phyloP scores from a whole-genome alignment of 2,329 filamentous ascomycete genomes.

The Lecanicillium sp. region DNA sequence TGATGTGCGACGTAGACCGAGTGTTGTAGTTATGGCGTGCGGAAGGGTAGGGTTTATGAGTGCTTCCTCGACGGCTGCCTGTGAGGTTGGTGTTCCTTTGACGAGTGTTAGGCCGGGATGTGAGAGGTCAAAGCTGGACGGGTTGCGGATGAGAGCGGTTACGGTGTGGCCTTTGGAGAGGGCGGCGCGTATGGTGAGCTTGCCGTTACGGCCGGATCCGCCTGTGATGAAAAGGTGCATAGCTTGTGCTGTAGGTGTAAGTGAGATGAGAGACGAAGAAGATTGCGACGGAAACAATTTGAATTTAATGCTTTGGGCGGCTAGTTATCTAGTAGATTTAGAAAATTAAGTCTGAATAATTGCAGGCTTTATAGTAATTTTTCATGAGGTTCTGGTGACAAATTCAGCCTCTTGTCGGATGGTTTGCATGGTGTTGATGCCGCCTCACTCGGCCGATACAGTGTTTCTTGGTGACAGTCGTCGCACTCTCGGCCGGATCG shows the following conservation, averaged over 20 bases:
- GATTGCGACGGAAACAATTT: not conserved
- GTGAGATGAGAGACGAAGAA: not conserved
- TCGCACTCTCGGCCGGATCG: too few relatives aligned
- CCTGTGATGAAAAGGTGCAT: constrained; percentile 40
- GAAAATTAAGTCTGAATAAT: too few relatives aligned
- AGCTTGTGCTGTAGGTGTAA: not conserved
- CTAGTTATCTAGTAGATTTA: not conserved
- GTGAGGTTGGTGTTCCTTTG: constrained; percentile 27
- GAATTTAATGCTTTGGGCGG: not conserved
- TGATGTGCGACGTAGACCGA: constrained; percentile 35
- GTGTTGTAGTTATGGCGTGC: constrained; percentile 37
- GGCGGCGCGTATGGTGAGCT: constrained; percentile 30
- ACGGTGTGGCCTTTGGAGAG: constrained; percentile 32
- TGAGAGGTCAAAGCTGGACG: constrained; percentile 18
- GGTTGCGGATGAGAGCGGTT: constrained; percentile 35
- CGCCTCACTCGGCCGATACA: constrained; percentile 5
- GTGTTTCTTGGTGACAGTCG: too few relatives aligned
- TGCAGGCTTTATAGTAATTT: too few relatives aligned
- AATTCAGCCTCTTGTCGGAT: constrained; percentile 4
- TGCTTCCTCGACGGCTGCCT: constrained; percentile 26
- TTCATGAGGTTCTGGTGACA: not conserved
- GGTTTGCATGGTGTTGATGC: constrained; percentile 1
- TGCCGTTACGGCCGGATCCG: constrained; percentile 37
- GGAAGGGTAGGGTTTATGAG: constrained; percentile 18
- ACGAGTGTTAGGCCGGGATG: constrained; percentile 27